Conservation (phyloP, 805 yeast species). For the Hanseniaspora valbyensis region DNA sequence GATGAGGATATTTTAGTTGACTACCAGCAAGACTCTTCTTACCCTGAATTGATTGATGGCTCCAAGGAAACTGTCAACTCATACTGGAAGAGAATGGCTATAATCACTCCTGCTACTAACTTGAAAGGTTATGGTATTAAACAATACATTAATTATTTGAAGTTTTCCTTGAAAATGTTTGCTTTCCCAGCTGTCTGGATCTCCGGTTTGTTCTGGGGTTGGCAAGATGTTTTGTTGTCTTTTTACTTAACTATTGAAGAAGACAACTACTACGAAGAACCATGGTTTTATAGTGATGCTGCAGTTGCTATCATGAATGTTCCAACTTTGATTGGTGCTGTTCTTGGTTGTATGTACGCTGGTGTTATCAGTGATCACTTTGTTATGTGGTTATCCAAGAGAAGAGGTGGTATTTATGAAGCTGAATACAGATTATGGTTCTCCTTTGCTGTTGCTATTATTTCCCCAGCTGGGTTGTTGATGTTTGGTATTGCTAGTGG, state of each 20-base stretch:
- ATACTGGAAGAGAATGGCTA: constrained; percentile 37
- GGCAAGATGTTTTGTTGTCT: constrained; percentile 65
- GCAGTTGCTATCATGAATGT: constrained; percentile 69
- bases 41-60: constrained; percentile 29
- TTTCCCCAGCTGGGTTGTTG: constrained; percentile 50
- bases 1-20: not conserved
- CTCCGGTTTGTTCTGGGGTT: constrained; percentile 69
- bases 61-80: constrained; percentile 33
- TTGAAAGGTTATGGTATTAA: constrained; percentile 53
- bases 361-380: constrained; percentile 50
- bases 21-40: not conserved
- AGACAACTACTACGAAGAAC: constrained; percentile 50
- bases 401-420: constrained; percentile 51
- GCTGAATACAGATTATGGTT: constrained; percentile 57
- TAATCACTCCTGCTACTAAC: constrained; percentile 48
- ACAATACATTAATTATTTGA: constrained; percentile 48
- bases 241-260: constrained; percentile 68
- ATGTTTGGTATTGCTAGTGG: constrained; percentile 60
- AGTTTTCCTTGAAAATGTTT: constrained; percentile 43
- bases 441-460: constrained; percentile 42
- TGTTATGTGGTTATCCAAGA: constrained; percentile 51
- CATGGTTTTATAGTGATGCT: constrained; percentile 53
- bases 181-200: constrained; percentile 54
- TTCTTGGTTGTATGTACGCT: constrained; percentile 55
- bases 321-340: constrained; percentile 56